These are phyloP conservation scores for Fomitopsis pinicola DNA, from an alignment of 1,284 basidiomycete genomes.

Conservation along the genomic window DNA sequence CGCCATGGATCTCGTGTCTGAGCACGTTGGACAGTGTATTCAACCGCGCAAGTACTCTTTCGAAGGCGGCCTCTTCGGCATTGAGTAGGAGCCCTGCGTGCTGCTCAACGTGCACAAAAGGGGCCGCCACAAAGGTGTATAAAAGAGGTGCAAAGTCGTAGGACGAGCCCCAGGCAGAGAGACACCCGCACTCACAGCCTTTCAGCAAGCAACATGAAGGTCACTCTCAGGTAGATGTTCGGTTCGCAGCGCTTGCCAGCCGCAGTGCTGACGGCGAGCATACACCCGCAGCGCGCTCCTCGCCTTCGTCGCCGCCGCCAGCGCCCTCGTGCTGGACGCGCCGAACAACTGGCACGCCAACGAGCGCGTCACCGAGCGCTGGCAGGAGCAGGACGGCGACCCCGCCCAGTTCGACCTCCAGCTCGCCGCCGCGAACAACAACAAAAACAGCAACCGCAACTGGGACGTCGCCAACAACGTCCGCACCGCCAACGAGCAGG, in stretches of 20 bases:
- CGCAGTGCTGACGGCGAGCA: not conserved
- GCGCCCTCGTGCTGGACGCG: not conserved
- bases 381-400: not conserved
- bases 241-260: not conserved
- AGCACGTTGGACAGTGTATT: not conserved
- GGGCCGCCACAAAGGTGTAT: not conserved
- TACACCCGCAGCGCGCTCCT: not conserved
- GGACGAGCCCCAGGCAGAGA: not conserved
- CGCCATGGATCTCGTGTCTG: not conserved
- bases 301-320: not conserved
- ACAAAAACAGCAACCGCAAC: not conserved
- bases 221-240: not conserved
- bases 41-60: not conserved
- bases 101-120: not conserved
- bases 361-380: not conserved
- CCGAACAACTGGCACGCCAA: not conserved
- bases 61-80: not conserved
- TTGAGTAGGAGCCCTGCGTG: not conserved
- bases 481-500: not conserved
- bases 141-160: not conserved
- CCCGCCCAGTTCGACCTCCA: not conserved
- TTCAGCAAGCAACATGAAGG: not conserved
- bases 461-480: not conserved
- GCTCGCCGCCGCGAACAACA: not conserved
- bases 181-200: not conserved